A percentile compares a stretch with the other conserved stretches of the same genome.
Evolutionary conservation across 1,139 yeast species (phyloP).

Genomic region (Suhomyces guaymorum): DNA sequence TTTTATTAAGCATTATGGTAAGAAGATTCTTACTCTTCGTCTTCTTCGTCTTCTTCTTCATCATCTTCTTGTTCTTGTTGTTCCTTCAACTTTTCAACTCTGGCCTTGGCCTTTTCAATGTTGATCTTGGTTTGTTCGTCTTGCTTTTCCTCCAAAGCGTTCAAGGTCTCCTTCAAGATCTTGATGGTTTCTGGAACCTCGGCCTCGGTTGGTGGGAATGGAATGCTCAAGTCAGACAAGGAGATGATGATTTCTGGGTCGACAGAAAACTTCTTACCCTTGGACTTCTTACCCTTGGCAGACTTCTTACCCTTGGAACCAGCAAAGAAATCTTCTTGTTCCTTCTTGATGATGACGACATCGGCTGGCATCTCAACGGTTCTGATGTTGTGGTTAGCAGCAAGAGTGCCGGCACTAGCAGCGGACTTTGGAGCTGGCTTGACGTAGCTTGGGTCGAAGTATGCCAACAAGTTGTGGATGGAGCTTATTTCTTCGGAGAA

Average conservation of each 20-base stretch:
- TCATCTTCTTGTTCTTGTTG: constrained; percentile 34
- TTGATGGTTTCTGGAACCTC: constrained; percentile 69
- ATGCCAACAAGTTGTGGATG: constrained; percentile 67
- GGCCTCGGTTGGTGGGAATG: constrained; percentile 77
- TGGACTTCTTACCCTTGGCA: constrained; percentile 45
- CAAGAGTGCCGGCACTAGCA: constrained; percentile 21
- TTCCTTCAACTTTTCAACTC: constrained; percentile 63
- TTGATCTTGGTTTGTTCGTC: constrained; percentile 79
- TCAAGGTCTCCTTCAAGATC: constrained; percentile 72
- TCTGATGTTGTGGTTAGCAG: constrained; percentile 39
- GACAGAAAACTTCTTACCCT: constrained; percentile 57
- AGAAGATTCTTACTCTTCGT: constrained; percentile 12
- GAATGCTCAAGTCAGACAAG: constrained; percentile 72
- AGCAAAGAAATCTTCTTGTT: constrained; percentile 58
- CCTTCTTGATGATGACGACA: constrained; percentile 64
- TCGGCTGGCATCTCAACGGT: constrained; percentile 62
- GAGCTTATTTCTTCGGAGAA: constrained; percentile 72
- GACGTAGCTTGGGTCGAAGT: constrained; percentile 78
- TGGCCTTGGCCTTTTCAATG: constrained; percentile 73
- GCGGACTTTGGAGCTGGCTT: constrained; percentile 52
- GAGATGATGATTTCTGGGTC: constrained; percentile 81
- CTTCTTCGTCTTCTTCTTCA: constrained; percentile 23
- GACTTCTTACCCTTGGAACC: constrained; percentile 47
- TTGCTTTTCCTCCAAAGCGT: constrained; percentile 70
- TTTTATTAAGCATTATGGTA: neutral